These are phyloP conservation scores for Colletotrichum sojae DNA, from an alignment of 2,329 filamentous ascomycete species.

Conservation along the genomic window DNA sequence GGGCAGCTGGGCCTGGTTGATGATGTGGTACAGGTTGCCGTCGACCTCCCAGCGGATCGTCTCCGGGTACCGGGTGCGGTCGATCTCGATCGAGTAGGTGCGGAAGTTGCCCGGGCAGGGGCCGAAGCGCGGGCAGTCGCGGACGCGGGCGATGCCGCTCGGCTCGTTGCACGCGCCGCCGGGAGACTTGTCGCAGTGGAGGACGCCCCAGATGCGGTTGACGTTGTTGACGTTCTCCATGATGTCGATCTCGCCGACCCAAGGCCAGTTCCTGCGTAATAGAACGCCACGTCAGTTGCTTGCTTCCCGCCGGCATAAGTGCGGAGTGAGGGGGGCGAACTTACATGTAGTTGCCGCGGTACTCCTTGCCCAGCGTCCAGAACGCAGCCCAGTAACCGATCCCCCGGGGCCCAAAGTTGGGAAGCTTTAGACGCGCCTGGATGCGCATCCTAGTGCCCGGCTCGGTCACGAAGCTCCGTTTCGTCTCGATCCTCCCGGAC, in stretches of 20 bases:
- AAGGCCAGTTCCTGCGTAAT: conserved; percentile 57
- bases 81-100: conserved; percentile 50
- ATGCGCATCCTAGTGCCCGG: conserved; percentile 54
- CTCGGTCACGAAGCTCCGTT: conserved; percentile 50
- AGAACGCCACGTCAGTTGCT: conserved; percentile 60
- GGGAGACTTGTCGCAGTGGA: conserved; percentile 63
- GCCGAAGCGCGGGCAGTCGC: neutral
- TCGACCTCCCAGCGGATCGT: conserved; percentile 66
- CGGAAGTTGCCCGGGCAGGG: conserved; percentile 44
- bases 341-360: conserved; percentile 52
- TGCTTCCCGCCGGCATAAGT: conserved; percentile 38
- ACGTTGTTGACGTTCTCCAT: conserved; percentile 76
- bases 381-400: conserved; percentile 62
- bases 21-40: conserved; percentile 57
- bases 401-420: conserved; percentile 42
- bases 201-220: conserved; percentile 62
- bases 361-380: conserved; percentile 58
- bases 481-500: conserved; percentile 59
- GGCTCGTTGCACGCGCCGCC: conserved; percentile 68
- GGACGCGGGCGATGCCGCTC: conserved; percentile 52
- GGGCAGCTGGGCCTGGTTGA: conserved; percentile 51
- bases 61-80: conserved; percentile 52
- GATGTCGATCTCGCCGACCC: conserved; percentile 69
- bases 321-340: neutral
- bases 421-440: conserved; percentile 55